Conservation (phyloP, 176 grass and related monocot species). For the Triticum urartu region DNA sequence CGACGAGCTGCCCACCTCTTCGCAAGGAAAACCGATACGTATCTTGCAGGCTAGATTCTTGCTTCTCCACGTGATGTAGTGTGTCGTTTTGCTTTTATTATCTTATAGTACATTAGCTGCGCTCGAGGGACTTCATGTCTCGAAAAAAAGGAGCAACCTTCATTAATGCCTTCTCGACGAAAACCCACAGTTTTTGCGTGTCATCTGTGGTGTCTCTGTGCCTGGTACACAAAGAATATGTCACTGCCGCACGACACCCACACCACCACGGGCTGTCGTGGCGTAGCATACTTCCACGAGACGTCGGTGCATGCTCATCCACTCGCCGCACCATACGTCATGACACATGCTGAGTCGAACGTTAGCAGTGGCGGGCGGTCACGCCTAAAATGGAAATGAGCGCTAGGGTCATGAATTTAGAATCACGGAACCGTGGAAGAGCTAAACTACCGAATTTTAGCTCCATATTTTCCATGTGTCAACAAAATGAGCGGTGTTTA, state of each 20-base stretch:
- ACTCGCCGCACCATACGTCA: background rate
- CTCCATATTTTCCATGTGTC: too few species aligned
- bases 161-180: background rate
- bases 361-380: background rate
- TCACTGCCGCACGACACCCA: background rate
- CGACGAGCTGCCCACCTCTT: background rate
- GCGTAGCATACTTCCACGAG: background rate
- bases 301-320: background rate
- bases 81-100: too few species aligned
- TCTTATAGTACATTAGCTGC: too few species aligned
- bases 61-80: background rate
- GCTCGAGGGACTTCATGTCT: background rate
- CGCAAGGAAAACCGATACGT: background rate
- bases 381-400: too few species aligned
- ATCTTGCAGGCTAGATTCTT: background rate
- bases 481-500: too few species aligned
- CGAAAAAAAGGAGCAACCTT: background rate
- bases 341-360: background rate
- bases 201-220: background rate
- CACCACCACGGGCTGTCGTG: background rate
- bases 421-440: too few species aligned
- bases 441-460: too few species aligned
- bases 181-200: background rate
- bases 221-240: background rate
- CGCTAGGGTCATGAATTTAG: too few species aligned